These are phyloP conservation scores for Beauveria caledonica DNA, from an alignment of 2,329 filamentous ascomycete species.

Conservation along the genomic window DNA sequence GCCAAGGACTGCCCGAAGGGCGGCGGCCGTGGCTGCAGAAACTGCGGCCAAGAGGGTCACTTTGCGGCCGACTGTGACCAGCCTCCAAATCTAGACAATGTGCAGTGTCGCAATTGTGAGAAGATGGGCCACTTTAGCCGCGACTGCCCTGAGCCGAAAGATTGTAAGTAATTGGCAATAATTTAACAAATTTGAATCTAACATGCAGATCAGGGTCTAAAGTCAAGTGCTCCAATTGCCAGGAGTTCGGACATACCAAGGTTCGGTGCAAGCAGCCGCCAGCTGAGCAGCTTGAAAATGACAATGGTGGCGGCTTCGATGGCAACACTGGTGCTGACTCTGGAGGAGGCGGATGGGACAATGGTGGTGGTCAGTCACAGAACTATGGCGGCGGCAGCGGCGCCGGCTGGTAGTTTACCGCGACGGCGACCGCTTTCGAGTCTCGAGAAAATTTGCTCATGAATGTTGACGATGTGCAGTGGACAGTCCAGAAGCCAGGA, in stretches of 20 bases:
- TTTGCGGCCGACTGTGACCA: conserved; percentile 42
- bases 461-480: too few relatives aligned
- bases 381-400: neutral
- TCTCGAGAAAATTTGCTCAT: too few relatives aligned
- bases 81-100: conserved; percentile 33
- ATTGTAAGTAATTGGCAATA: conserved; percentile 23
- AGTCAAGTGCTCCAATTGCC: conserved; percentile 31
- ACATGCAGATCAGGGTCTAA: conserved; percentile 28
- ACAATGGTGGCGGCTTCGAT: neutral
- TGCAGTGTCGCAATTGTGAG: conserved; percentile 54
- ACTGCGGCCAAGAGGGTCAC: conserved; percentile 58
- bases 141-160: conserved; percentile 52
- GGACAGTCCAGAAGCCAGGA: too few relatives aligned
- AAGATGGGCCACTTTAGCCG: conserved; percentile 52
- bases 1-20: conserved; percentile 56
- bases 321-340: neutral
- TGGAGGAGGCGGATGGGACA: neutral
- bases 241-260: conserved; percentile 31
- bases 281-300: conserved; percentile 11
- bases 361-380: neutral
- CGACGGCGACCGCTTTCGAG: neutral
- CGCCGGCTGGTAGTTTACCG: neutral
- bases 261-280: conserved; percentile 28
- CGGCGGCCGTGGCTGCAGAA: conserved; percentile 47
- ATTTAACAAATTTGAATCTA: conserved; percentile 9